Evolutionary conservation across 2,329 filamentous ascomycete genomes (phyloP), one percentile per base, ranked within the genome.

Genomic region (Lachnellula subtilissima): DNA sequence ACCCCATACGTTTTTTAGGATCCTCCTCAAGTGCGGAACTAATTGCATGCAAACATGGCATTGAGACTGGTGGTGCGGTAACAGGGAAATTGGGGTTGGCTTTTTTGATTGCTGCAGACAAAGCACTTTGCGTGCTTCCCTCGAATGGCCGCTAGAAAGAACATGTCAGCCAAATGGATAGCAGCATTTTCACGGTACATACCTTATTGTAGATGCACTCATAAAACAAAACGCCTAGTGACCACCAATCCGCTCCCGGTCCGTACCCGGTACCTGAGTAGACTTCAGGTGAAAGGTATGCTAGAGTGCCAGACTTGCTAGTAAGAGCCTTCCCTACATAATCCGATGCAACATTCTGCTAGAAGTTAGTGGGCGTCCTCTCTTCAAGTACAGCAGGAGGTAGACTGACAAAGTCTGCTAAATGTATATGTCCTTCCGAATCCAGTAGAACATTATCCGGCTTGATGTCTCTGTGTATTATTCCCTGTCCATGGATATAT

Each of bases 191-290:
- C 32, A 19, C 12, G 17, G 46, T 52, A 70, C 79, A 52, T 74
- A 91, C 91, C 86, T 95, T 97, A 76, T 95, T 96, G 76, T 97
- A 99, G 63, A 99, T 97, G 80, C 94, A 97, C 73, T 99, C 94
- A 73, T 97, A 99, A 72, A 97, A 97, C n/a, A 96, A 82, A 47
- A 99, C 94, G 49, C 94, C 94, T 22, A 99, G 75, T 5, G 94
- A 97, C 94, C 94, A 99, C 94, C 94, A 99, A 71, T 99, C 94
- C 43, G 94, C 92, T 65, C 94, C 89, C 48, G 86, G 85, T 58
- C 89, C 86, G 69, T 99, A 99, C 40, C 94, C 94, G 59, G 85
- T 87, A 49, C 93, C 93, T 62, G 86, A 82, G 68, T 97, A 99
- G 2, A 97, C 94, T 72, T 99, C 94, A 4, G 94, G 94, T 1